Base-by-base conservation (phyloP, 2,329 filamentous ascomycete genomes). In the Zasmidium citrigriseum region DNA sequence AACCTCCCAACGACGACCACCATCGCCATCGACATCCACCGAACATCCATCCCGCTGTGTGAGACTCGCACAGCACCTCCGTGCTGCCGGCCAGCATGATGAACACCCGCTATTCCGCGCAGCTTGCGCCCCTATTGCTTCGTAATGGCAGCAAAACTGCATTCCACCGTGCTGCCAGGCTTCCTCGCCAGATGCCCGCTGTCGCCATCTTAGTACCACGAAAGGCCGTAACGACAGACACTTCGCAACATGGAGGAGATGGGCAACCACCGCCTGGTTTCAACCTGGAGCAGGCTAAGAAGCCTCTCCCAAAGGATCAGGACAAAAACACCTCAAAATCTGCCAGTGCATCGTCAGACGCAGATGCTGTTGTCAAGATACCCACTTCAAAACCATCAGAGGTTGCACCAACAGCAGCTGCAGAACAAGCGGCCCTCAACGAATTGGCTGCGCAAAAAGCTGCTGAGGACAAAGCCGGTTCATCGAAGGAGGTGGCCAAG, bases 231-330 rank as follows among this genome's bases (percentile, higher is more conserved):
- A 78, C 83, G 24, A 88, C 86, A 48, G 83, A 87, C 63, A 81
- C 83, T 12, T 80, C 81, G 59, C 81, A 82, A 14, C 78, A 83
- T 52, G 55, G 59, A 52, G 54, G 50, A 52, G 65, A 68, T 46
- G 61, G 58, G 18, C 80, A 82, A 55, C 93, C 91, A 46, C 93
- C 93, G 57, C 93, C 92, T 14, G 93, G 93, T 24, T 97, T 96
- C 81, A 93, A 95, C 72, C 81, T 90, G n/a, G 88, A 93, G 70
- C 83, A 91, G 78, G 93, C 93, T 66, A 93, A 92, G 83, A 93
- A 92, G 73, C 90, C 92, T 12, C 79, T 95, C 49, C 77, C 86
- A 1, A 85, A 85, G 69, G 84, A 88, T 55, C 72, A 77, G 59
- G 75, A 70, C 52, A 68, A 70, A 56, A 46, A 55, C 5, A 62